Percentiles rank a stretch among this genome's conserved stretches.
Conservation (phyloP, 768 basidiomycete species). For the Lentinus brumalis region DNA sequence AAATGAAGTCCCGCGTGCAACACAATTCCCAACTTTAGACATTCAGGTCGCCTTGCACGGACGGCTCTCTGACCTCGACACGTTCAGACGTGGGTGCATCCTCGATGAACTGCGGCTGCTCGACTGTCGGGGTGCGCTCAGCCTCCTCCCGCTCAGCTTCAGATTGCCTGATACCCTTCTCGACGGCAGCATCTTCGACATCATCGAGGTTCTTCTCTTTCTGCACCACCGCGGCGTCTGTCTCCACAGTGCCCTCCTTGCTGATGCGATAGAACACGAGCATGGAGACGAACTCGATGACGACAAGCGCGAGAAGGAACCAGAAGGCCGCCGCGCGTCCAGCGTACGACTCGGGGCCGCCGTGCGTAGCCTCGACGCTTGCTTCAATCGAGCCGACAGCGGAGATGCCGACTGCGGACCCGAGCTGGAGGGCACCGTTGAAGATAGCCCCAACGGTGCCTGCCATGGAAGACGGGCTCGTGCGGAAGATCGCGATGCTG, state of each 20-base stretch:
- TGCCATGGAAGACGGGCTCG: slow-evolving; percentile 48
- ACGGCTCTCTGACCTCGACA: too few species aligned
- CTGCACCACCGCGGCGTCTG: slow-evolving; percentile 6
- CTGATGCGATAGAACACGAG: slow-evolving; percentile 37
- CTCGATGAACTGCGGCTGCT: too few species aligned
- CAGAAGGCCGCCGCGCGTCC: slow-evolving; percentile 47
- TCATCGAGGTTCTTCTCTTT: slow-evolving; percentile 6
- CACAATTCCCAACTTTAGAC: too few species aligned
- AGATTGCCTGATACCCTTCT: slow-evolving; percentile 4
- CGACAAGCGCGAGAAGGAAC: slow-evolving; percentile 34
- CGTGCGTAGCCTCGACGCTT: slow-evolving; percentile 40
- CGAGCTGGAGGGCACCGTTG: slow-evolving; percentile 55
- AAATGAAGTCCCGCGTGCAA: too few species aligned
- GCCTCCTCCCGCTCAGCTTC: background rate
- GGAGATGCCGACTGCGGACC: slow-evolving; percentile 52
- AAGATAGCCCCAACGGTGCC: slow-evolving; percentile 60
- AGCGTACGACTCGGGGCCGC: slow-evolving; percentile 34
- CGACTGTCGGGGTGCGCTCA: too few species aligned
- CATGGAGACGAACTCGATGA: slow-evolving; percentile 35
- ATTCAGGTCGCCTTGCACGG: too few species aligned
- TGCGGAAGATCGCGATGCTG: slow-evolving; percentile 54
- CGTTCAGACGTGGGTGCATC: too few species aligned
- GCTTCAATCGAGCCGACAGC: slow-evolving; percentile 50
- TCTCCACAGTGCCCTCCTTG: slow-evolving; percentile 13
- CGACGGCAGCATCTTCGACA: background rate